phyloP scores from a whole-genome alignment of 2,329 filamentous ascomycete genomes.

The Aphanoascus verrucosus region DNA sequence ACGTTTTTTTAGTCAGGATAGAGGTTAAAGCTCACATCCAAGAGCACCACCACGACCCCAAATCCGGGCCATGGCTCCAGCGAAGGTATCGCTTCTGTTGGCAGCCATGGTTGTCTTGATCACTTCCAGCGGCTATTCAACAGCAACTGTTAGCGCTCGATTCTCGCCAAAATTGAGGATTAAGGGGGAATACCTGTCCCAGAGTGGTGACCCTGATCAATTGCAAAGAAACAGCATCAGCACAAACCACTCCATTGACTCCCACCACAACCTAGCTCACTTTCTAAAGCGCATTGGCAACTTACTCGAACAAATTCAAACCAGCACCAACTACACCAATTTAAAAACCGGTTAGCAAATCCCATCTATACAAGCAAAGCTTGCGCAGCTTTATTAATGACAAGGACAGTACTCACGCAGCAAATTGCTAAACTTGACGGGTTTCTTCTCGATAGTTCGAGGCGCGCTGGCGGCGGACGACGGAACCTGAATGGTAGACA shows the following conservation, averaged over 20 bases:
- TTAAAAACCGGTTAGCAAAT: conserved; percentile 12
- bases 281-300: neutral
- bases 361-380: neutral
- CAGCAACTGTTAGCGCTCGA: neutral
- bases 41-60: conserved; percentile 88
- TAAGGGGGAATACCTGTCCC: conserved; percentile 45
- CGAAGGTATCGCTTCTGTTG: conserved; percentile 81
- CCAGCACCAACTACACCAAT: conserved; percentile 59
- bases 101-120: conserved; percentile 99
- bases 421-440: conserved; percentile 98
- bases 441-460: conserved; percentile 85
- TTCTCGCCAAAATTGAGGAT: neutral
- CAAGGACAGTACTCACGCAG: conserved; percentile 46
- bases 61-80: conserved; percentile 68
- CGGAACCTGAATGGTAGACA: conserved; percentile 24
- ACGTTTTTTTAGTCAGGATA: neutral
- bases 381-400: neutral
- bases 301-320: conserved; percentile 86
- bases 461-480: conserved; percentile 23
- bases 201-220: conserved; percentile 51
- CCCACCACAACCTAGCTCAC: neutral
- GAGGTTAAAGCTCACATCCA: conserved; percentile 63
- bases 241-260: conserved; percentile 1
- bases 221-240: neutral
- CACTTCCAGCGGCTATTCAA: conserved; percentile 75